phyloP scores from a whole-genome alignment of 2,329 filamentous ascomycete species.

The Arthrinium phaeospermum region DNA sequence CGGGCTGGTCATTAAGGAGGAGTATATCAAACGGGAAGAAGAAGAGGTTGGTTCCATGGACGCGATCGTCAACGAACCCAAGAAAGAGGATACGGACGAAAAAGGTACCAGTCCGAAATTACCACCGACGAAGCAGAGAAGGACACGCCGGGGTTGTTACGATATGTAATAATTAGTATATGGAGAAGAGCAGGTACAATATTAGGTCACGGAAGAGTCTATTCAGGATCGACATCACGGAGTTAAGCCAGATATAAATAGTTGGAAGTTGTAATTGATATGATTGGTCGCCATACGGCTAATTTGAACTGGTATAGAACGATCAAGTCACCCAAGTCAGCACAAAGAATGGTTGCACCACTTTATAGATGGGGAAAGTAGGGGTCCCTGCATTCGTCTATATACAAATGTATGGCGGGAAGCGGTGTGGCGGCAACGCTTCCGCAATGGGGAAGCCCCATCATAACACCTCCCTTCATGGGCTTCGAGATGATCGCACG shows the following conservation, averaged over 20 bases:
- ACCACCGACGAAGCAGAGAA: not conserved
- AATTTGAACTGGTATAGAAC: not conserved
- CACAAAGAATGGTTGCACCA: not conserved
- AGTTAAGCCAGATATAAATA: not conserved
- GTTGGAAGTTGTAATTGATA: not conserved
- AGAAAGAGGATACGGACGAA: not conserved
- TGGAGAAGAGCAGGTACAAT: not conserved
- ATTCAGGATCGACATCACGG: not conserved
- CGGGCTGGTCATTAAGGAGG: constrained; percentile 14
- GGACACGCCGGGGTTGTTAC: not conserved
- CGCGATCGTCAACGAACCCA: not conserved
- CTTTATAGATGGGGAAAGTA: constrained; percentile 6
- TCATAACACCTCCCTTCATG: not conserved
- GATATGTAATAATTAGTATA: not conserved
- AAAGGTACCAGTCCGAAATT: not conserved
- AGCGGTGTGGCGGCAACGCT: not conserved
- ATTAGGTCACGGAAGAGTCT: not conserved
- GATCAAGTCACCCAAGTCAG: not conserved
- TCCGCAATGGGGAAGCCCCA: not conserved
- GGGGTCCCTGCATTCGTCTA: constrained; percentile 6
- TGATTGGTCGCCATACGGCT: not conserved
- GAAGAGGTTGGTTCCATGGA: constrained; percentile 34
- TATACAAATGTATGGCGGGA: constrained; percentile 11
- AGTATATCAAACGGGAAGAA: constrained; percentile 32
- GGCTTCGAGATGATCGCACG: not conserved